Evolutionary conservation across 129 eudicot genomes (phyloP).

Genomic region (Centaurea solstitialis): DNA sequence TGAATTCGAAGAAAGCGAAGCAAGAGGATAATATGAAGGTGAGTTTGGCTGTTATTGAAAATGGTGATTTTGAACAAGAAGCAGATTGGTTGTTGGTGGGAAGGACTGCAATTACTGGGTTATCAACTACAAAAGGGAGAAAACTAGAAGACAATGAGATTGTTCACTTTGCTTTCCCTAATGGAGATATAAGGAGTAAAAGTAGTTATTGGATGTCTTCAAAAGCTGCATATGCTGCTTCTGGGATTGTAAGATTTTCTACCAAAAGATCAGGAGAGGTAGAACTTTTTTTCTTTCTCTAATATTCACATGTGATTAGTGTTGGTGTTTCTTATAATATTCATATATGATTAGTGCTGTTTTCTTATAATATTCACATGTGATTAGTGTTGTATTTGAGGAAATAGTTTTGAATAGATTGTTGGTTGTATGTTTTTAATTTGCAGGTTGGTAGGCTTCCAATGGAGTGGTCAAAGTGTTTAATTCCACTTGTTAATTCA

Average conservation of each 20-base stretch:
- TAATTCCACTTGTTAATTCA: conserved; percentile 82
- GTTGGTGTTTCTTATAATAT: neutral
- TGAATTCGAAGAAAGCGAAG: neutral
- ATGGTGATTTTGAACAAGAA: conserved; percentile 68
- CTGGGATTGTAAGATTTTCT: conserved; percentile 65
- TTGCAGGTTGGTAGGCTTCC: conserved; percentile 79
- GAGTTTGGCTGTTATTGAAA: conserved; percentile 50
- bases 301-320: neutral
- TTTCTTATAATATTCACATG: no score
- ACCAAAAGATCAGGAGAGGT: conserved; percentile 85
- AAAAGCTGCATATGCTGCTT: conserved; percentile 47
- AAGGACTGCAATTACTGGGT: conserved; percentile 50
- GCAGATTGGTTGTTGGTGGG: conserved; percentile 80
- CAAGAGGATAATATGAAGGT: conserved; percentile 22
- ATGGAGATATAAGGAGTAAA: conserved; percentile 1
- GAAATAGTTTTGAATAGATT: neutral
- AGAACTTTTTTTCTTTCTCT: neutral
- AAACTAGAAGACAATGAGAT: conserved; percentile 81
- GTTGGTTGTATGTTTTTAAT: neutral
- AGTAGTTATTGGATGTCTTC: conserved; percentile 25
- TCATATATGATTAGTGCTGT: no score
- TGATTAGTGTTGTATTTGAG: neutral
- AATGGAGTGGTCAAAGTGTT: conserved; percentile 85
- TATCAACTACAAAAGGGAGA: conserved; percentile 73
- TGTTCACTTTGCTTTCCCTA: conserved; percentile 71